Conservation (phyloP, 768 basidiomycete species). For the Podaxis sp. region DNA sequence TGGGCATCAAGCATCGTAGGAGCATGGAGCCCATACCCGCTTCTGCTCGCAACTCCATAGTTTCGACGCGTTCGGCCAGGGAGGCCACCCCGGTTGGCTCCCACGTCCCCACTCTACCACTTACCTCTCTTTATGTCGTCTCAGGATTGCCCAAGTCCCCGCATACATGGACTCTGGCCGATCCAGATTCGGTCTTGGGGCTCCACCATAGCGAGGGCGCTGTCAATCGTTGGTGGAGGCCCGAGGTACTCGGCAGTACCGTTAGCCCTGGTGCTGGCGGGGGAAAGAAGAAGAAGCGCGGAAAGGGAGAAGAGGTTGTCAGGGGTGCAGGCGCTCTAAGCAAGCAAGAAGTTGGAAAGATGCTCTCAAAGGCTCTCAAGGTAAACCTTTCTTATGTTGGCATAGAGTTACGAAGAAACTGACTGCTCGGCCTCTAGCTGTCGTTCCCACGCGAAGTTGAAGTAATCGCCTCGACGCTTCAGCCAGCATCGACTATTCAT, state of each 20-base stretch:
- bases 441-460: slow-evolving; percentile 92
- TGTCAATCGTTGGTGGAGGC: slow-evolving; percentile 86
- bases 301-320: slow-evolving; percentile 58
- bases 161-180: slow-evolving; percentile 85
- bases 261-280: slow-evolving; percentile 82
- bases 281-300: slow-evolving; percentile 68
- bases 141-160: slow-evolving; percentile 88
- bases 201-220: slow-evolving; percentile 82
- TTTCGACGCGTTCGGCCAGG: slow-evolving; percentile 67
- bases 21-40: slow-evolving; percentile 87
- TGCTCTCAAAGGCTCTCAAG: slow-evolving; percentile 89
- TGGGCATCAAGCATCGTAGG: slow-evolving; percentile 69
- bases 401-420: slow-evolving; percentile 4
- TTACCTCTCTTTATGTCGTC: slow-evolving; percentile 82
- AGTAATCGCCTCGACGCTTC: slow-evolving; percentile 90
- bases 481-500: slow-evolving; percentile 90
- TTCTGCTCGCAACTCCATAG: slow-evolving; percentile 69
- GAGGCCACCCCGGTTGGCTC: slow-evolving; percentile 54
- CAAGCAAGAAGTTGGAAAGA: slow-evolving; percentile 85
- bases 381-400: slow-evolving; percentile 30
- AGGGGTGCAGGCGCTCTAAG: slow-evolving; percentile 78
- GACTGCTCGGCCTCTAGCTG: slow-evolving; percentile 42
- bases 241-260: slow-evolving; percentile 87
- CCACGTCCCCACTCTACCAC: slow-evolving; percentile 66
- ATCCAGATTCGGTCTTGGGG: slow-evolving; percentile 77